Evolutionary conservation across 2,329 filamentous ascomycete species (phyloP).

Genomic region (Exophiala xenobiotica): DNA sequence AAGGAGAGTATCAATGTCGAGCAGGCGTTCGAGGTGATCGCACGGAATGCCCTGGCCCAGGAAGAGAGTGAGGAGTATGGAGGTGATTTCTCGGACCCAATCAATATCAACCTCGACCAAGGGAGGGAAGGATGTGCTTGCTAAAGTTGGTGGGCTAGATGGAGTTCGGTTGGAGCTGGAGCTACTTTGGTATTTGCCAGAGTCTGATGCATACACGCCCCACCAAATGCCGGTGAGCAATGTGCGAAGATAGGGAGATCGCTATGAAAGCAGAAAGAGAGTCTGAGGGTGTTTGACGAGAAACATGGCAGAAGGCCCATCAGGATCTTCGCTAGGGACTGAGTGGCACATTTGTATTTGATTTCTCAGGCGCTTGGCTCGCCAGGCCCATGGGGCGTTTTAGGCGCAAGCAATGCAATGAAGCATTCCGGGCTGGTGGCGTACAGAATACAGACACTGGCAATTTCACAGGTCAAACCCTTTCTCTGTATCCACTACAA

Average conservation of each 20-base stretch:
- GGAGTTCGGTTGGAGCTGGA: too few species aligned
- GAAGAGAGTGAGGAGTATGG: slow-evolving; percentile 98
- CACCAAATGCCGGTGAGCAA: too few species aligned
- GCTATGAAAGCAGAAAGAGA: too few species aligned
- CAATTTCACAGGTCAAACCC: neutral
- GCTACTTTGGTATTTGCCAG: neutral
- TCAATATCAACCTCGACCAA: slow-evolving; percentile 96
- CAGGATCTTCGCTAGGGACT: too few species aligned
- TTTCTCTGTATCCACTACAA: neutral
- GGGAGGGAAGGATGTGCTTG: slow-evolving; percentile 91
- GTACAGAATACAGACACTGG: neutral
- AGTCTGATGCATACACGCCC: too few species aligned
- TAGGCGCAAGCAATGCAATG: neutral
- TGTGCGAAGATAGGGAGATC: too few species aligned
- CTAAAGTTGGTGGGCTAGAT: slow-evolving; percentile 47
- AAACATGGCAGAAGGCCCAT: too few species aligned
- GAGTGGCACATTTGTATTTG: too few species aligned
- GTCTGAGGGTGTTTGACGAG: too few species aligned
- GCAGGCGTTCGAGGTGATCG: slow-evolving; percentile 86
- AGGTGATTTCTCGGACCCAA: slow-evolving; percentile 94
- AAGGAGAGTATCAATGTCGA: slow-evolving; percentile 99
- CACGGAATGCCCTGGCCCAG: slow-evolving; percentile 89
- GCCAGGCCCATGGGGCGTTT: neutral
- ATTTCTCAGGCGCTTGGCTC: too few species aligned
- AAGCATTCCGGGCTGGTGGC: neutral